Evolutionary conservation across 1,284 basidiomycete species (phyloP).

Genomic region (Mycena sp.): DNA sequence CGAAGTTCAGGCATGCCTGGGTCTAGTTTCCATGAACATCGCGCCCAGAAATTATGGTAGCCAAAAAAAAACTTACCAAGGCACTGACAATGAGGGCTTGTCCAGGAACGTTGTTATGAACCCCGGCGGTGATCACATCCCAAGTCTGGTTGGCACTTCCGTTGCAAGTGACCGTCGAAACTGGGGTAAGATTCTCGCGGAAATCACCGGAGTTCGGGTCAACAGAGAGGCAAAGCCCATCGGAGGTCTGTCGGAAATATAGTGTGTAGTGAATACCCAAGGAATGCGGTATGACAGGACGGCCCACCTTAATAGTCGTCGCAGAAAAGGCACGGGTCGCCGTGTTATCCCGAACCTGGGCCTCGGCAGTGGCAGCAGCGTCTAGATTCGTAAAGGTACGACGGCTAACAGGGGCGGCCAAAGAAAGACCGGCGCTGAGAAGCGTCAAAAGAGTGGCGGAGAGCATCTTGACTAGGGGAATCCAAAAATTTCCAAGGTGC

Average conservation of each 20-base stretch:
- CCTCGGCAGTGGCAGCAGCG: constrained; percentile 32
- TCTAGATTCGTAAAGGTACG: constrained; percentile 29
- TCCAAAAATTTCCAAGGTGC: constrained; percentile 17
- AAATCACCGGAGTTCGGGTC: constrained; percentile 34
- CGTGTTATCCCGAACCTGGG: constrained; percentile 34
- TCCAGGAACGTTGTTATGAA: constrained; percentile 17
- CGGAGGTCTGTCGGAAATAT: constrained; percentile 23
- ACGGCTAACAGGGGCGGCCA: constrained; percentile 33
- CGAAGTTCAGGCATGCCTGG: constrained; percentile 27
- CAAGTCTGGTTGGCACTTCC: constrained; percentile 33
- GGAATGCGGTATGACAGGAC: too few relatives aligned
- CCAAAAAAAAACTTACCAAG: constrained; percentile 5
- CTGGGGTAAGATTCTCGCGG: constrained; percentile 35
- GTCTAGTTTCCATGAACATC: constrained; percentile 1
- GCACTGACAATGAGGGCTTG: constrained; percentile 21
- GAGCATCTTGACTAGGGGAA: constrained; percentile 26
- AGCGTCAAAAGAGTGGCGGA: constrained; percentile 31
- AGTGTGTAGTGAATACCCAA: too few relatives aligned
- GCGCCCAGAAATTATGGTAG: background rate
- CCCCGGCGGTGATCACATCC: constrained; percentile 31
- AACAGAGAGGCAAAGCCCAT: constrained; percentile 35
- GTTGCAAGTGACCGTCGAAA: constrained; percentile 29
- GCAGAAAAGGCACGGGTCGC: constrained; percentile 34
- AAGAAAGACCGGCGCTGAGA: constrained; percentile 30
- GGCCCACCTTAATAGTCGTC: constrained; percentile 28